These are phyloP conservation scores for Pythium catenulatum DNA, from an alignment of 352 stramenopile species.

Conservation along the genomic window DNA sequence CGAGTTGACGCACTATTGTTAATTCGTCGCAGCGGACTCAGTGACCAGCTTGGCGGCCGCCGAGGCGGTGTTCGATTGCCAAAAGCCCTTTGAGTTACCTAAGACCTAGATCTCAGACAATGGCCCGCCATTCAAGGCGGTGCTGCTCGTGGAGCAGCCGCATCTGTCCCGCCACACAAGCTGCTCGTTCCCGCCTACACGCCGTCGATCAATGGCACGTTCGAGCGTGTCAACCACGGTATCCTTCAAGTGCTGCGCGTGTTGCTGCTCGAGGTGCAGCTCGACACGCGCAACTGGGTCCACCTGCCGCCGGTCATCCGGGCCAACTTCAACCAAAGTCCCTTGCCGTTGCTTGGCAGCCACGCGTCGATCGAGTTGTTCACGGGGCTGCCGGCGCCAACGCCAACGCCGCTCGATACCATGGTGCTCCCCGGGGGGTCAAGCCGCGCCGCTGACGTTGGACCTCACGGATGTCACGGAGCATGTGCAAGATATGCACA, in stretches of 20 bases:
- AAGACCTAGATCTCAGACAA: constrained; percentile 47
- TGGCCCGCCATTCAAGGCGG: constrained; percentile 45
- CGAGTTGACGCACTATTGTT: constrained; percentile 56
- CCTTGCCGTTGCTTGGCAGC: not conserved
- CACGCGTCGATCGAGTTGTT: constrained; percentile 21
- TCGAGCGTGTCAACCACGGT: constrained; percentile 39
- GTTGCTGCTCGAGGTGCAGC: constrained; percentile 26
- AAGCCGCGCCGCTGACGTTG: too few species aligned
- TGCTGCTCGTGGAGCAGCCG: not conserved
- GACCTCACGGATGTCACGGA: too few species aligned
- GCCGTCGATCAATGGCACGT: constrained; percentile 44
- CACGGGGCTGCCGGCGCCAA: constrained; percentile 1
- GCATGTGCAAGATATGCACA: too few species aligned
- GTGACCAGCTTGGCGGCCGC: not conserved
- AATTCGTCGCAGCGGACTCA: constrained; percentile 25
- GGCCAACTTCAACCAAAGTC: constrained; percentile 12
- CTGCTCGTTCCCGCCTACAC: constrained; percentile 1
- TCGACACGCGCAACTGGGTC: constrained; percentile 29
- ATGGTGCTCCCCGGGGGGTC: not conserved
- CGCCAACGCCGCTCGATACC: not conserved
- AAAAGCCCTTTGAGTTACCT: constrained; percentile 51
- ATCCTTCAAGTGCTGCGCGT: constrained; percentile 38
- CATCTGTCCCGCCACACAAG: not conserved
- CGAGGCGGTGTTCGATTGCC: constrained; percentile 44
- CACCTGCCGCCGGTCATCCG: constrained; percentile 30